phyloP scores from a whole-genome alignment of 2,329 filamentous ascomycete species.

The Achaetomium macrosporum region DNA sequence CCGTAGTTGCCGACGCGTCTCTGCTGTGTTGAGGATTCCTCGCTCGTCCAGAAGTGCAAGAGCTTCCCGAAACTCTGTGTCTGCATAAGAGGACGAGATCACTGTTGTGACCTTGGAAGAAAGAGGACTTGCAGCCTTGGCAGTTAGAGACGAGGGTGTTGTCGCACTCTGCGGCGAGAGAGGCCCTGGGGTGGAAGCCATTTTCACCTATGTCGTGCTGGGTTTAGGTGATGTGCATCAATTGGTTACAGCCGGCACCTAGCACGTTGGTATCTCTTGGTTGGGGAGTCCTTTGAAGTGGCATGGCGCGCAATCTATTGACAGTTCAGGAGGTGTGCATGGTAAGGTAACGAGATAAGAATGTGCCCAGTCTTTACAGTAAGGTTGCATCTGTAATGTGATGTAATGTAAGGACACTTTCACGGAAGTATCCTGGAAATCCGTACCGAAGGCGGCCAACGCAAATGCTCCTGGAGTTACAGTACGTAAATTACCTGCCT shows the following conservation, averaged over 20 bases:
- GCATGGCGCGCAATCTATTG: no score
- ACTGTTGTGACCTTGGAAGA: slow-evolving; percentile 78
- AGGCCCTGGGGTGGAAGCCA: slow-evolving; percentile 21
- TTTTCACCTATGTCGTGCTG: not conserved
- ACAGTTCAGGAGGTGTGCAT: no score
- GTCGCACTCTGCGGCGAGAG: slow-evolving; percentile 30
- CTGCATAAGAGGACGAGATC: slow-evolving; percentile 86
- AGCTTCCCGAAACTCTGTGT: slow-evolving; percentile 84
- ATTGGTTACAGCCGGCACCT: not conserved
- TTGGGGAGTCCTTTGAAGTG: no score
- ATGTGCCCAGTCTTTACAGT: no score
- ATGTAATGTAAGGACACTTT: no score
- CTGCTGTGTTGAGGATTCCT: slow-evolving; percentile 65
- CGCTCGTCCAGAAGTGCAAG: slow-evolving; percentile 71
- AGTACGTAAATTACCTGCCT: no score
- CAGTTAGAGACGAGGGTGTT: slow-evolving; percentile 26
- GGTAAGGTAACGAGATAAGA: no score
- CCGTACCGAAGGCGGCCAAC: no score
- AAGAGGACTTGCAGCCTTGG: slow-evolving; percentile 54
- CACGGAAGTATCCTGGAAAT: no score
- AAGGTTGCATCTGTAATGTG: no score
- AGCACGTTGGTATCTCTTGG: no score
- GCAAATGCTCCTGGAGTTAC: no score
- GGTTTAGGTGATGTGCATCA: not conserved
- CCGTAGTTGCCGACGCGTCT: slow-evolving; percentile 71